Base-by-base conservation (phyloP, 2,329 filamentous ascomycete species). In the Fusarium oligoseptatum region DNA sequence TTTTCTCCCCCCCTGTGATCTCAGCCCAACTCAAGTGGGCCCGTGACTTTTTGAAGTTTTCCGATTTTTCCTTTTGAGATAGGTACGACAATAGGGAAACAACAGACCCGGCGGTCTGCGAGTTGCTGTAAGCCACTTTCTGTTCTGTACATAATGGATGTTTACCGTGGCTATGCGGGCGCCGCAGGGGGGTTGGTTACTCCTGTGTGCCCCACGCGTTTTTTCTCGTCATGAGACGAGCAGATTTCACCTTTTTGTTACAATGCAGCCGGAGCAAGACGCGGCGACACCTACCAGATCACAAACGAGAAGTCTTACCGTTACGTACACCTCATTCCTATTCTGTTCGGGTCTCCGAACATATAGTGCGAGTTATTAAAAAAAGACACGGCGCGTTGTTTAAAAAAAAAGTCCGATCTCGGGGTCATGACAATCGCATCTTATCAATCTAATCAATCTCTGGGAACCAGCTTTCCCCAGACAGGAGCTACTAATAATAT, bases 391-490 rank as follows among this genome's bases (percentile, higher is more conserved):
- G 72, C 34, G 60, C 43, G 66, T 45, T 67, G 32, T 27, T 48
- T 29, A 66, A 34, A 34, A 12, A 34, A 34, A 34, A 11, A 34
- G 32, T 74, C 72, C 72, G 72, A 73, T 70, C 50, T 74, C 72
- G 72, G 72, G 65, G 20, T 29, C 60, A 48, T 73, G 66, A 67
- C 60, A 74, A 66, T 75, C 70, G 61, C 70, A 75, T 75, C 73
- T 75, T 75, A 75, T 75, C 73, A 75, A 75, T 75, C 72, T 74
- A 70, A 74, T 74, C 72, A 70, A 74, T 74, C 72, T 74, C 58
- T 66, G 34, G 36, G 14, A 34, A 27, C 20, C 1, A 36, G 27
- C 36, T 4, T 70, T 68, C 72, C 72, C 72, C 68, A 70, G 72
- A 73, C 65, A 39, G 32, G 36, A 56, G 68, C 61, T 70, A 45